A percentile compares a stretch with the other conserved stretches of the same genome.
These are phyloP conservation scores for Populus davidiana DNA, from an alignment of 345 rosid species.

Conservation along the genomic window DNA sequence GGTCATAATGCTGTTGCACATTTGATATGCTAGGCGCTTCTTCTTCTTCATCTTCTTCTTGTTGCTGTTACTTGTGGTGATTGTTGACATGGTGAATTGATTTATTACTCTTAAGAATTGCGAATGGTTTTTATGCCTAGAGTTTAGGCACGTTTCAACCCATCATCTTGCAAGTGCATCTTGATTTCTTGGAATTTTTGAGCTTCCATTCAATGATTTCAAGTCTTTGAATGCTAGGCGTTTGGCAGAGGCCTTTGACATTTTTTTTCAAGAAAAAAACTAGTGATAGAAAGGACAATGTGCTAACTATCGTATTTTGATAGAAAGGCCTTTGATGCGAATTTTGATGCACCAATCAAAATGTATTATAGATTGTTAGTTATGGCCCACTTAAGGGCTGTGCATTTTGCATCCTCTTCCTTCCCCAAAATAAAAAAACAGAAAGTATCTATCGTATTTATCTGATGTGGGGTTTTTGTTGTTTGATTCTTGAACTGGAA, in stretches of 20 bases:
- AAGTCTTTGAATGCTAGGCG: background rate
- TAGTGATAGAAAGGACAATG: background rate
- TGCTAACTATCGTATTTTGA: too few species aligned
- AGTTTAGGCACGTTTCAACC: background rate
- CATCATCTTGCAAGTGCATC: background rate
- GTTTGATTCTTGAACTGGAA: background rate
- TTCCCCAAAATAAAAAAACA: background rate
- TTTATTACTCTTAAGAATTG: background rate
- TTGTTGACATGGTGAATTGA: background rate
- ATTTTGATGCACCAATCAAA: background rate
- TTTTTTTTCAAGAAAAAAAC: background rate
- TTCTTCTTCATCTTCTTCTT: background rate
- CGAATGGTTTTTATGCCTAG: background rate
- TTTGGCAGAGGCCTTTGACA: background rate
- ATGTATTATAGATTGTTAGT: background rate
- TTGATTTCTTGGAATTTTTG: background rate
- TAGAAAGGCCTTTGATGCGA: too few species aligned
- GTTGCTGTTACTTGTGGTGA: background rate
- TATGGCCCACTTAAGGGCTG: background rate
- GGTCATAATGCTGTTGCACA: background rate
- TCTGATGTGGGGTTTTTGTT: background rate
- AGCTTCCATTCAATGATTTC: background rate
- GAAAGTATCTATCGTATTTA: background rate
- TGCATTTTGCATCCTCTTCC: background rate
- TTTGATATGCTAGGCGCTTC: background rate